These are phyloP conservation scores for Leccinum subtestaceum DNA, from an alignment of 768 basidiomycete species.

Conservation along the genomic window DNA sequence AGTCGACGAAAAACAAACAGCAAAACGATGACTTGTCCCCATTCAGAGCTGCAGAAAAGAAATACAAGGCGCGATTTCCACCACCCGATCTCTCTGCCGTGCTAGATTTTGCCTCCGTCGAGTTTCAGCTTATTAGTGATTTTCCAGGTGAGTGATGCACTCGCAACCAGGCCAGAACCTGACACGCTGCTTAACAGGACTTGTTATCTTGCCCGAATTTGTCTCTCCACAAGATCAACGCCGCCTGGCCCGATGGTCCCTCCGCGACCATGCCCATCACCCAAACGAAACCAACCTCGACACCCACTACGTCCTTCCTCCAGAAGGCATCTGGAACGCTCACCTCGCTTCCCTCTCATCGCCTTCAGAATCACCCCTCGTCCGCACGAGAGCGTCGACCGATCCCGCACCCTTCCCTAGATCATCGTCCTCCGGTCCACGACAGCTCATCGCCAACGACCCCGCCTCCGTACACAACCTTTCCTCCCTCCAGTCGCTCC, in stretches of 20 bases:
- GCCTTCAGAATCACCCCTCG: constrained; percentile 37
- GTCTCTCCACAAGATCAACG: constrained; percentile 63
- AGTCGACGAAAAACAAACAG: constrained; percentile 56
- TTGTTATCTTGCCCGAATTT: constrained; percentile 80
- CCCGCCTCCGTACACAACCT: constrained; percentile 62
- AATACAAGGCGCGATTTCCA: constrained; percentile 75
- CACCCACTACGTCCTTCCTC: constrained; percentile 77
- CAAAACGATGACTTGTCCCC: constrained; percentile 63
- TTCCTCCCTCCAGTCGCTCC: constrained; percentile 45
- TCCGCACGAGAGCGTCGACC: constrained; percentile 37
- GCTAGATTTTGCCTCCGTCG: constrained; percentile 59
- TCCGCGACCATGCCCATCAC: constrained; percentile 67
- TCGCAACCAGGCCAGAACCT: not conserved
- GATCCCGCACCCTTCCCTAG: constrained; percentile 6
- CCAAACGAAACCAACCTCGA: constrained; percentile 92
- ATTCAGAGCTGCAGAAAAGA: constrained; percentile 77
- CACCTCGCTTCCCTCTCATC: constrained; percentile 37
- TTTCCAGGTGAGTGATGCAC: constrained; percentile 41
- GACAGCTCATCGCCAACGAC: constrained; percentile 68
- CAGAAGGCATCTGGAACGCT: constrained; percentile 74
- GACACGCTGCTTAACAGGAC: constrained; percentile 49
- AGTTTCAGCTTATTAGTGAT: not conserved
- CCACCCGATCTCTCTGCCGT: constrained; percentile 70
- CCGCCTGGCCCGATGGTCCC: constrained; percentile 65
- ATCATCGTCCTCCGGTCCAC: constrained; percentile 45